A percentile compares a stretch with the other conserved stretches of the same genome.
Conservation (phyloP, 2,329 filamentous ascomycete species). For the Pseudogymnoascus sp. region DNA sequence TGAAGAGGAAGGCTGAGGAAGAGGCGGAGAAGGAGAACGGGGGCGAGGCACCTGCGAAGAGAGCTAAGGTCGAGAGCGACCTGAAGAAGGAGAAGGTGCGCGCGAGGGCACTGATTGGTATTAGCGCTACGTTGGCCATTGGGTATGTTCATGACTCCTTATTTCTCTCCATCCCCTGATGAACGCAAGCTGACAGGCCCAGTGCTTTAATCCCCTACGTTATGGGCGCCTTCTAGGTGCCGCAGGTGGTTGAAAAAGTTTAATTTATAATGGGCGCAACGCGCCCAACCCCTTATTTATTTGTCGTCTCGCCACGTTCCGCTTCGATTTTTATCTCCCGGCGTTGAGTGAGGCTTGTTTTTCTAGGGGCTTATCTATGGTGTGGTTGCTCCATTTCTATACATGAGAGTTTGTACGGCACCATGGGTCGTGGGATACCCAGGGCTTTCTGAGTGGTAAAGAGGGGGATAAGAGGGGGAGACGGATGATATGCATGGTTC, state of each 20-base stretch:
- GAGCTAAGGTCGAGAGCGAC: constrained; percentile 70
- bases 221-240: constrained; percentile 20
- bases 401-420: background rate
- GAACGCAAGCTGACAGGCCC: constrained; percentile 13
- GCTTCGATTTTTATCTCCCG: background rate
- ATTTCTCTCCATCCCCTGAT: background rate
- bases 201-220: constrained; percentile 29
- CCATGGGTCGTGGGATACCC: background rate
- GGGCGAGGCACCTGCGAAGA: constrained; percentile 54
- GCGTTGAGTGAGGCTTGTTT: constrained; percentile 2
- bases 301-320: background rate
- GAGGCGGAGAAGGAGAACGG: constrained; percentile 36
- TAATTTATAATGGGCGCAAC: background rate
- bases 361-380: background rate
- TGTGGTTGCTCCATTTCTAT: background rate
- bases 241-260: background rate
- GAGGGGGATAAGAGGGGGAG: background rate
- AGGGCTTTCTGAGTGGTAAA: background rate
- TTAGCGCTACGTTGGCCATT: constrained; percentile 78
- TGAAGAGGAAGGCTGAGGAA: constrained; percentile 69
- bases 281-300: background rate
- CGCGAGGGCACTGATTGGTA: constrained; percentile 74
- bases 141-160: constrained; percentile 63
- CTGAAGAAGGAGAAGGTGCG: constrained; percentile 79
- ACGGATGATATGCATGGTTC: background rate